Conservation (phyloP, 2,329 filamentous ascomycete species). For the Neofusicoccum ribis region DNA sequence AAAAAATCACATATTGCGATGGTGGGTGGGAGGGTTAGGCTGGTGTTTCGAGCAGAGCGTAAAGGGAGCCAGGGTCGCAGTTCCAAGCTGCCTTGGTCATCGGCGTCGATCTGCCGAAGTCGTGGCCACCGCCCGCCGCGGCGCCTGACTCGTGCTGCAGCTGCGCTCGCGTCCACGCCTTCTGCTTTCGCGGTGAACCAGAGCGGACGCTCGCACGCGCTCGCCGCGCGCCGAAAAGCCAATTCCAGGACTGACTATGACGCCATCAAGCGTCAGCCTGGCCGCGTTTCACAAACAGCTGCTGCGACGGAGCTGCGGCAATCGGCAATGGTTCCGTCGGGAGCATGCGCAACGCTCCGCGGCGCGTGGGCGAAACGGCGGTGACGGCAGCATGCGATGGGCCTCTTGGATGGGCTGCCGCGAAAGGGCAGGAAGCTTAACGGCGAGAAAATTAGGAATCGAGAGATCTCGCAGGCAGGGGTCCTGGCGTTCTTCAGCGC, state of each 20-base stretch:
- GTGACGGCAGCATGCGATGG: neutral
- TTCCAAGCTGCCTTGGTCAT: constrained; percentile 3
- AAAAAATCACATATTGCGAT: constrained; percentile 16
- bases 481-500: neutral
- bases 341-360: neutral
- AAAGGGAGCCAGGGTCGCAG: neutral
- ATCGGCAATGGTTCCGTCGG: neutral
- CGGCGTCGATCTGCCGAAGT: constrained; percentile 16
- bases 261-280: neutral
- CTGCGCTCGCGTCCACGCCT: neutral
- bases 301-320: neutral
- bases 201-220: no score
- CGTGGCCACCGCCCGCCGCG: neutral
- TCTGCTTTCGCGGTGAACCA: neutral
- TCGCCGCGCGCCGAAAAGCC: neutral
- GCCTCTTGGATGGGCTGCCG: neutral
- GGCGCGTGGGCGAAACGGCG: neutral
- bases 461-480: no score
- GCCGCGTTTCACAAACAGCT: neutral
- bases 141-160: neutral
- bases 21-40: neutral
- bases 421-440: neutral
- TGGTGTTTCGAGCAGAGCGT: neutral
- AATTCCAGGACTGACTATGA: neutral
- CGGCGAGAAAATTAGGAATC: no score